Percentiles rank a stretch among this genome's conserved stretches.
Conservation (phyloP, 2,329 filamentous ascomycete species). For the Sporothrix luriei region DNA sequence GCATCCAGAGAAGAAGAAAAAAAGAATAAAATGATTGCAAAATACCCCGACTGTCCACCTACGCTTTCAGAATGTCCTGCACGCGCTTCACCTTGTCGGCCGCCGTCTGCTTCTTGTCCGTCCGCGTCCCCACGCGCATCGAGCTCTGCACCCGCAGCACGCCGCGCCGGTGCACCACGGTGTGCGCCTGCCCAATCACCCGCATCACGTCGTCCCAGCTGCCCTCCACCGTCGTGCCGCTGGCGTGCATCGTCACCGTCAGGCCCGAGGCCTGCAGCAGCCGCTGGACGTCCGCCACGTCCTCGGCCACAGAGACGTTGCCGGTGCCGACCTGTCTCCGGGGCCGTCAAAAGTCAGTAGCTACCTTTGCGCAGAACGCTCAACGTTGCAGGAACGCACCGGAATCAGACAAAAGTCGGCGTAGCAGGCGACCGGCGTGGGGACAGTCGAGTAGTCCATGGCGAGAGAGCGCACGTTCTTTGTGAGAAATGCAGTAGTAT, state of each 20-base stretch:
- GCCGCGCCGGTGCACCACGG: conserved; percentile 73
- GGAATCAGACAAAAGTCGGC: conserved; percentile 93
- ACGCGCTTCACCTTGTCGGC: conserved; percentile 75
- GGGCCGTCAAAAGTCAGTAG: neutral
- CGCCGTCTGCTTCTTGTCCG: conserved; percentile 81
- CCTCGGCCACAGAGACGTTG: conserved; percentile 72
- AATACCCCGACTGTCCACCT: neutral
- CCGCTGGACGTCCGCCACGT: conserved; percentile 86
- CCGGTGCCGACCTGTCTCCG: conserved; percentile 72
- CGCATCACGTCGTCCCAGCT: conserved; percentile 86
- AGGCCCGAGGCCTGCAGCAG: conserved; percentile 80
- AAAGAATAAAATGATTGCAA: neutral
- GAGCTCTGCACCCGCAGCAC: conserved; percentile 83
- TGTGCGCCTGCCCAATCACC: conserved; percentile 83
- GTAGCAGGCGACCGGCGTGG: conserved; percentile 74
- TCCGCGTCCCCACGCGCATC: conserved; percentile 81
- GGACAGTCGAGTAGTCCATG: conserved; percentile 51
- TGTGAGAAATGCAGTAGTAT: neutral
- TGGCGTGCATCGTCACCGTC: conserved; percentile 86
- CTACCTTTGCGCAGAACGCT: neutral
- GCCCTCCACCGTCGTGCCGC: conserved; percentile 91
- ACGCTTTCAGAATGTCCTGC: conserved; percentile 50
- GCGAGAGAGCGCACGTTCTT: neutral
- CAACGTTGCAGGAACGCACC: conserved; percentile 49
- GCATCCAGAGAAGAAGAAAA: neutral